Evolutionary conservation across 495 filamentous ascomycete genomes (phyloP).

Genomic region (Massariosphaeria phaeospora): DNA sequence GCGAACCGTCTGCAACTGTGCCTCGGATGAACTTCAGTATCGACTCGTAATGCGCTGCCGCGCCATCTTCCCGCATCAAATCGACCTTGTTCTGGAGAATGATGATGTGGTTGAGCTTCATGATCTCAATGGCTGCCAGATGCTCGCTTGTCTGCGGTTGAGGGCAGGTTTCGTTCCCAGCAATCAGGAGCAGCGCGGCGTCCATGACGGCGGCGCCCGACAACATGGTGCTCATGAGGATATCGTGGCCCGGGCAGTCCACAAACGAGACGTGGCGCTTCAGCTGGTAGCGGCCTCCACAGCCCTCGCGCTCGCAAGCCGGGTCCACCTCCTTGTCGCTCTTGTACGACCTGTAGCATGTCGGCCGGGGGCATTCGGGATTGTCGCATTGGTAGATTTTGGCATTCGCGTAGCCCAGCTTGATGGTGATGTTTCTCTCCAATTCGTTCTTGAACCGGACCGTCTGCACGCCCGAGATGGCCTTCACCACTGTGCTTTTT

Average conservation of each 20-base stretch:
- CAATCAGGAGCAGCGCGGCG: slow-evolving; percentile 90
- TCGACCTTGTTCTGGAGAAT: slow-evolving; percentile 99
- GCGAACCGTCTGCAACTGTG: slow-evolving; percentile 91
- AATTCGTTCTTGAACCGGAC: slow-evolving; percentile 99
- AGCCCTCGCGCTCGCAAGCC: slow-evolving; percentile 89
- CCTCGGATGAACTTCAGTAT: slow-evolving; percentile 97
- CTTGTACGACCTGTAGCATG: slow-evolving; percentile 95
- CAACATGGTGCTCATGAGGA: slow-evolving; percentile 99
- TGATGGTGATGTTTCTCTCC: slow-evolving; percentile 98
- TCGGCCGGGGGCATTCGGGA: slow-evolving; percentile 80
- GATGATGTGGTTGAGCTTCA: slow-evolving; percentile 97
- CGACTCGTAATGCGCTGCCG: slow-evolving; percentile 86
- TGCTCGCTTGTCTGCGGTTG: slow-evolving; percentile 99
- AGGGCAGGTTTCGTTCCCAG: slow-evolving; percentile 96
- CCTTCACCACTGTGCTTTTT: slow-evolving; percentile 97
- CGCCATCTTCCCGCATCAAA: slow-evolving; percentile 88
- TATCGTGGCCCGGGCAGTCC: slow-evolving; percentile 98
- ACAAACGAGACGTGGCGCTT: slow-evolving; percentile 66
- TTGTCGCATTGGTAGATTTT: slow-evolving; percentile 99
- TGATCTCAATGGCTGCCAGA: slow-evolving; percentile 97
- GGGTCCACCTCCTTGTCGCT: slow-evolving; percentile 97
- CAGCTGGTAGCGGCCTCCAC: slow-evolving; percentile 74
- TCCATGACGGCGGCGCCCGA: slow-evolving; percentile 99
- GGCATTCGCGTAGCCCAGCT: slow-evolving; percentile 97
- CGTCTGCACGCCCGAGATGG: slow-evolving; percentile 96